Conservation (phyloP, 2,329 filamentous ascomycete genomes). For the Ceratocystis eucalypticola region DNA sequence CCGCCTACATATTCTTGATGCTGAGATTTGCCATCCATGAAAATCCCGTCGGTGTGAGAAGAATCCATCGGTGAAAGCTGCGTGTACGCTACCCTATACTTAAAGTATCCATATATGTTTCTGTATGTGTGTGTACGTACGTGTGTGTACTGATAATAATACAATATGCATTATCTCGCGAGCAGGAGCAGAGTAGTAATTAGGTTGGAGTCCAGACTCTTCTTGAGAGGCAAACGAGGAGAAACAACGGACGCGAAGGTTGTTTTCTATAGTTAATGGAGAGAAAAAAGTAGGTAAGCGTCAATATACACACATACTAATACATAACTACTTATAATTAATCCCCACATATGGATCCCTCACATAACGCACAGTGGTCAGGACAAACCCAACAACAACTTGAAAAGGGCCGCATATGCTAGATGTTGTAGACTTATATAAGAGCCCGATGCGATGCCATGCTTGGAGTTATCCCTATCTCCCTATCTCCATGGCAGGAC, state of each 20-base stretch:
- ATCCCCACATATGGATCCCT: neutral
- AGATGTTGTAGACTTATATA: neutral
- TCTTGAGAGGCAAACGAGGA: neutral
- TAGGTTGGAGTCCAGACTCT: neutral
- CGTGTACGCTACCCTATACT: neutral
- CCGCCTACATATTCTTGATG: neutral
- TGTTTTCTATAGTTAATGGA: neutral
- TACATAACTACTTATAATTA: neutral
- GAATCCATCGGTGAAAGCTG: neutral
- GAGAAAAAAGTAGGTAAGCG: neutral
- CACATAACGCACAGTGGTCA: neutral
- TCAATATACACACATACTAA: neutral
- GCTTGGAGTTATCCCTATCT: neutral
- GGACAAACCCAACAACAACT: neutral
- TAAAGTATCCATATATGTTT: neutral
- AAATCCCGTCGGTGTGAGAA: slow-evolving; percentile 3
- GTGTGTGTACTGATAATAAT: neutral
- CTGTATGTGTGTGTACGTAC: neutral
- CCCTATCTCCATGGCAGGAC: too few species aligned
- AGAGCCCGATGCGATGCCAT: neutral
- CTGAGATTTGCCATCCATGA: slow-evolving; percentile 3
- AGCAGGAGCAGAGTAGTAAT: neutral
- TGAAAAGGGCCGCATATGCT: neutral
- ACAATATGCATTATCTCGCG: neutral
- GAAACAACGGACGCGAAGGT: too few species aligned